Base-by-base conservation (phyloP, 106 monocot species). In the Acorus gramineus region DNA sequence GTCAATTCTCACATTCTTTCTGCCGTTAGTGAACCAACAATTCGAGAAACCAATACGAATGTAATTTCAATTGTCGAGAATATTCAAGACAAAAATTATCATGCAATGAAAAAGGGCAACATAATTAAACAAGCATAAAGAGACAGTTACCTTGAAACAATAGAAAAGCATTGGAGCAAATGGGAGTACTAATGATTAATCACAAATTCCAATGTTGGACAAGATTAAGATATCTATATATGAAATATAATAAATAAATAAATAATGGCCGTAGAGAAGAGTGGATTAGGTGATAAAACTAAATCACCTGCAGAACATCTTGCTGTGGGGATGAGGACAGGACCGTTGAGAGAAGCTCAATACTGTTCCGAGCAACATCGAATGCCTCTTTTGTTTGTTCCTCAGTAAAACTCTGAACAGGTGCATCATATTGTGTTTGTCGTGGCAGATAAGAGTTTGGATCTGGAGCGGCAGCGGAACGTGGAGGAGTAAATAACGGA, bases 261-360 rank as follows among this genome's bases (percentile, higher is more conserved):
- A 28, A 28, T 28, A 28, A 28, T 28, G 28, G 28, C 28, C 28
- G 28, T 28, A 28, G 28, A 28, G 28, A 28, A 28, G 28, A 28
- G 1, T 28, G 28, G 28, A 28, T 28, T 28, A 28, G 28, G 28
- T 1, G 28, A 28, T 28, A 28, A 28, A 28, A 28, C 28, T 28
- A 28, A 28, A 28, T 28, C 28, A 89, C 89, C 89, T 81, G 28
- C 49, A 89, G 72, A 59, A 71, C 89, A 68, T 89, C 93, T 70
- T 93, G 82, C 51, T 82, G 75, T 43, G 94, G 94, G 42, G 94
- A 90, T 52, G 94, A 95, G 2, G 94, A 84, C 42, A 94, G 54
- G 62, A 94, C 88, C 10, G 80, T 86, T 56, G 90, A 85, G 54
- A 95, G 90, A 68, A 95, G 95, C 67, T 95, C 90, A n/a, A 90